phyloP scores from a whole-genome alignment of 805 yeast species.

The Ogataea pignaliae region DNA sequence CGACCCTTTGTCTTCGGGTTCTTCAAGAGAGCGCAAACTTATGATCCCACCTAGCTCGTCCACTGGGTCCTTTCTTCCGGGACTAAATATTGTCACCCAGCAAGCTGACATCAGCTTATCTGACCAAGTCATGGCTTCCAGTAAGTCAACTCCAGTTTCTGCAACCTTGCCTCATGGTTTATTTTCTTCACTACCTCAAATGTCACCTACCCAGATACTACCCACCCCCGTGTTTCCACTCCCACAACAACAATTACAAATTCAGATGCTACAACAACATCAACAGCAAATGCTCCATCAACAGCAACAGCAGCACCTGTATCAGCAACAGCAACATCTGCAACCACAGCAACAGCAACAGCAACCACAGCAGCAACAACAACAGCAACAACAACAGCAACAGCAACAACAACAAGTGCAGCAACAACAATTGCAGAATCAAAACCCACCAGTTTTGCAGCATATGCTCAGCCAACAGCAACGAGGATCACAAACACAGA shows the following conservation, averaged over 20 bases:
- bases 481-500: background rate
- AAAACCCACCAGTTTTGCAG: too few species aligned
- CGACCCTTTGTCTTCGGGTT: background rate
- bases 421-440: background rate
- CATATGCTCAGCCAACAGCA: too few species aligned
- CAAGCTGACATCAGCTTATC: constrained; percentile 9
- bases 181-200: constrained; percentile 27
- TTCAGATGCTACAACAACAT: constrained; percentile 22
- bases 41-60: constrained; percentile 16
- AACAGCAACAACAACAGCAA: constrained; percentile 1
- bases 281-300: constrained; percentile 17
- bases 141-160: constrained; percentile 26
- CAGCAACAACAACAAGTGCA: background rate
- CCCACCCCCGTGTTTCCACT: constrained; percentile 26
- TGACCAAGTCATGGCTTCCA: constrained; percentile 18
- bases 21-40: constrained; percentile 10
- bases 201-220: constrained; percentile 29
- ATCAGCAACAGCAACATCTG: constrained; percentile 4
- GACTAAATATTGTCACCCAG: constrained; percentile 18
- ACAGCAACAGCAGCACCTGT: constrained; percentile 10
- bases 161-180: constrained; percentile 26
- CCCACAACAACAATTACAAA: constrained; percentile 18
- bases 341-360: constrained; percentile 1
- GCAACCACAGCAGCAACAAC: background rate
- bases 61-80: constrained; percentile 15